These are phyloP conservation scores for Cordyceps militaris DNA, from an alignment of 2,329 filamentous ascomycete genomes.

Conservation along the genomic window DNA sequence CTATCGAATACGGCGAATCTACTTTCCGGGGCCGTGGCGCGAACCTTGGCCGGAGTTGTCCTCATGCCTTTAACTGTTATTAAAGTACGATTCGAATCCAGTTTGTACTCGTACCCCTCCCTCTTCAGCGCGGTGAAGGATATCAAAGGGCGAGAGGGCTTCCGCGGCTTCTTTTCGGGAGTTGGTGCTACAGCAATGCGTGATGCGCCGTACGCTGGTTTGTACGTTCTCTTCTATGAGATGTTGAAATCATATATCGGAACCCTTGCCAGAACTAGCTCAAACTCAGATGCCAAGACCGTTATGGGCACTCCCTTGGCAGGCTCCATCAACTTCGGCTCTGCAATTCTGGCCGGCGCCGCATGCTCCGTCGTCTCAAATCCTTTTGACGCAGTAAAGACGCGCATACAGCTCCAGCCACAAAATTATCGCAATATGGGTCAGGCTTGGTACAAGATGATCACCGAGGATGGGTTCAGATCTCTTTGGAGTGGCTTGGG, in stretches of 20 bases:
- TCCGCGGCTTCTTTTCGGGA: constrained; percentile 83
- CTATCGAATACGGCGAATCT: constrained; percentile 82
- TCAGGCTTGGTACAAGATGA: constrained; percentile 68
- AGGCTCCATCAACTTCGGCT: constrained; percentile 76
- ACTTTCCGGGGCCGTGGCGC: constrained; percentile 72
- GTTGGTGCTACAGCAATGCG: constrained; percentile 89
- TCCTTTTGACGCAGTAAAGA: constrained; percentile 95
- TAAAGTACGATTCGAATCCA: constrained; percentile 93
- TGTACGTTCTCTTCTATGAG: constrained; percentile 94
- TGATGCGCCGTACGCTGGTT: constrained; percentile 92
- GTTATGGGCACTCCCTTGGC: constrained; percentile 27
- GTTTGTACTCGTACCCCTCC: constrained; percentile 74
- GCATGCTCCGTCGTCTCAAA: constrained; percentile 86
- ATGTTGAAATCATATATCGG: constrained; percentile 61
- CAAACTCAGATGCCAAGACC: constrained; percentile 11
- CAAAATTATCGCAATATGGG: constrained; percentile 74
- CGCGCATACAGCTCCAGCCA: constrained; percentile 85
- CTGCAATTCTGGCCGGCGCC: constrained; percentile 72
- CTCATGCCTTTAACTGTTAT: constrained; percentile 96
- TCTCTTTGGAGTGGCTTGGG: constrained; percentile 81
- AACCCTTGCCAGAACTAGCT: constrained; percentile 13
- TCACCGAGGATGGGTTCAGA: constrained; percentile 70
- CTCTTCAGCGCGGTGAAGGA: constrained; percentile 65
- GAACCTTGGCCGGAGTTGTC: constrained; percentile 79
- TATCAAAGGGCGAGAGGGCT: constrained; percentile 65